phyloP scores from a whole-genome alignment of 805 yeast genomes.

The Candida sanyiensis region DNA sequence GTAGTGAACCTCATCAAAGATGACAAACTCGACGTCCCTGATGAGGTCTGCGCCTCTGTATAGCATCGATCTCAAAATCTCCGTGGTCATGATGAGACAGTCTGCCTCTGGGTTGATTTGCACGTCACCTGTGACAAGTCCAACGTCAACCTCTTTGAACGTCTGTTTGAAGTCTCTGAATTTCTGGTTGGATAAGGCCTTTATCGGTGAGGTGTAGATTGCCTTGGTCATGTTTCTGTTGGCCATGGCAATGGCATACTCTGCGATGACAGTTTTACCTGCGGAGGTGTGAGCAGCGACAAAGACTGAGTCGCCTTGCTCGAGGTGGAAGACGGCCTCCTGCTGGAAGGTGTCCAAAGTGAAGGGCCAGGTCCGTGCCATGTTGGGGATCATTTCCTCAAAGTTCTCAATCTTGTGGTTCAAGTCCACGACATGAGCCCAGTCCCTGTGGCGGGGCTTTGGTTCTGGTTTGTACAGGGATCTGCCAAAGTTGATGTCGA shows the following conservation, averaged over 20 bases:
- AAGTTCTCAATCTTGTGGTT: slow-evolving; percentile 81
- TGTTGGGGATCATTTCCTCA: slow-evolving; percentile 81
- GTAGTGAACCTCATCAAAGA: slow-evolving; percentile 96
- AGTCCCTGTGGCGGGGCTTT: slow-evolving; percentile 42
- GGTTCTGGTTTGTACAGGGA: slow-evolving; percentile 22
- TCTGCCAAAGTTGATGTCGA: slow-evolving; percentile 44
- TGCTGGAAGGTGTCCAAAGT: slow-evolving; percentile 92
- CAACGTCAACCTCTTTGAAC: slow-evolving; percentile 80
- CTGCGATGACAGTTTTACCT: slow-evolving; percentile 97
- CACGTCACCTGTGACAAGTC: slow-evolving; percentile 95
- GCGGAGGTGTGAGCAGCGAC: slow-evolving; percentile 99
- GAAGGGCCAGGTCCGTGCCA: slow-evolving; percentile 93
- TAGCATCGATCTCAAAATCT: slow-evolving; percentile 89
- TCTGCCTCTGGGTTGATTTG: slow-evolving; percentile 96
- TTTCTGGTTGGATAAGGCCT: slow-evolving; percentile 85
- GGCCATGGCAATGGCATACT: slow-evolving; percentile 97
- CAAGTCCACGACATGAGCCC: slow-evolving; percentile 95
- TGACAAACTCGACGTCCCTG: slow-evolving; percentile 95
- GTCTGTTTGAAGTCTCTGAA: slow-evolving; percentile 80
- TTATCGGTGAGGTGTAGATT: slow-evolving; percentile 92
- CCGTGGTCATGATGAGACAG: slow-evolving; percentile 96
- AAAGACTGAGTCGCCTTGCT: slow-evolving; percentile 96
- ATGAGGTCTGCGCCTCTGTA: slow-evolving; percentile 95
- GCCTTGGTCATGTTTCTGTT: slow-evolving; percentile 93
- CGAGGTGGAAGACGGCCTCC: slow-evolving; percentile 93